A percentile compares a stretch with the other conserved stretches of the same genome.
These are phyloP conservation scores for Niveomyces coronatus DNA, from an alignment of 2,329 filamentous ascomycete genomes.

Conservation along the genomic window DNA sequence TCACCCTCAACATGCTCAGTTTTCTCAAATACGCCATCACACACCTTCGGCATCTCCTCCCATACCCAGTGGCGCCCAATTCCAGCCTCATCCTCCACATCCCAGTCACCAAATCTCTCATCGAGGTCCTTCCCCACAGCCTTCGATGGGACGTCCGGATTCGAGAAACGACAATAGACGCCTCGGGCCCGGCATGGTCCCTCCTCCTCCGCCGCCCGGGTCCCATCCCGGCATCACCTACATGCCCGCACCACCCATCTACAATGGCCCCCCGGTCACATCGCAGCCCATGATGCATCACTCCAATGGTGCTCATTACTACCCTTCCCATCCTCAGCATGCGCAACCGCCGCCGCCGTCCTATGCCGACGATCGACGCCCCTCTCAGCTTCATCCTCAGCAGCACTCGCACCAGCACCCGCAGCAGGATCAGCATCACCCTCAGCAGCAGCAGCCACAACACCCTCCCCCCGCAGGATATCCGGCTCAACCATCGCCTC, in stretches of 20 bases:
- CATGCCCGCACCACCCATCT: slow-evolving; percentile 77
- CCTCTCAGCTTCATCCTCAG: slow-evolving; percentile 14
- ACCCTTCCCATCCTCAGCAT: slow-evolving; percentile 16
- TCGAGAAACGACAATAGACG: slow-evolving; percentile 74
- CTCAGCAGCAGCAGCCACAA: slow-evolving; percentile 21
- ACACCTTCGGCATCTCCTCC: slow-evolving; percentile 84
- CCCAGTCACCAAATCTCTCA: slow-evolving; percentile 28
- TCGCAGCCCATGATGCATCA: slow-evolving; percentile 26
- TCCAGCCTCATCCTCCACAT: slow-evolving; percentile 52
- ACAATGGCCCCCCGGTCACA: slow-evolving; percentile 50
- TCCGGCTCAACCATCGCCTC: slow-evolving; percentile 17
- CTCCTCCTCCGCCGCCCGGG: slow-evolving; percentile 46
- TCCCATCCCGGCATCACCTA: slow-evolving; percentile 59
- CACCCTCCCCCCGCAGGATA: slow-evolving; percentile 19
- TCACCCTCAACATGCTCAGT: slow-evolving; percentile 58
- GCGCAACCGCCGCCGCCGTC: slow-evolving; percentile 22
- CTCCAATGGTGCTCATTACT: slow-evolving; percentile 29
- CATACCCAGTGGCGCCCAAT: slow-evolving; percentile 69
- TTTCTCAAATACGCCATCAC: slow-evolving; percentile 66
- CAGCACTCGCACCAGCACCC: slow-evolving; percentile 23
- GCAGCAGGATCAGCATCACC: slow-evolving; percentile 15
- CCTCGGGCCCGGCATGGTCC: slow-evolving; percentile 61
- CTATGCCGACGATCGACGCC: slow-evolving; percentile 6
- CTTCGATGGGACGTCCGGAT: slow-evolving; percentile 50
- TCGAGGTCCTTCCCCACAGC: slow-evolving; percentile 74